Percentiles rank a stretch among this genome's conserved stretches.
Conservation (phyloP, 2,329 filamentous ascomycete species). For the Knoxdaviesia capensis region DNA sequence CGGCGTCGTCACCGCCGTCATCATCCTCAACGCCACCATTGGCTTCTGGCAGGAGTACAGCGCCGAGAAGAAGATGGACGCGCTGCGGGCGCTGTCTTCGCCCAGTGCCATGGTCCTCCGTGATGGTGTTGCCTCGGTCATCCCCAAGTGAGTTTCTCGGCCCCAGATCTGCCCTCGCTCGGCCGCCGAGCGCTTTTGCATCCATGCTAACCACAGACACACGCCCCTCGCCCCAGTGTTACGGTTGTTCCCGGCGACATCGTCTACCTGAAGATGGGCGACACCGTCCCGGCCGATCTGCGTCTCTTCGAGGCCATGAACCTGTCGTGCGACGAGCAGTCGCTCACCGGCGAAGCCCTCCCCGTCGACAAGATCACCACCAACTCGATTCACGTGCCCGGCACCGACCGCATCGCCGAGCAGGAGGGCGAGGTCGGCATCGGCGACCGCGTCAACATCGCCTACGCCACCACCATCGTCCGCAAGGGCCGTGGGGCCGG, state of each 20-base stretch:
- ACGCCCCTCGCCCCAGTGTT: slow-evolving; percentile 16
- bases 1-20: slow-evolving; percentile 45
- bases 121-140: slow-evolving; percentile 34
- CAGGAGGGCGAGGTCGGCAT: slow-evolving; percentile 35
- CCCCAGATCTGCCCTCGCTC: neutral
- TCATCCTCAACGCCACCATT: slow-evolving; percentile 48
- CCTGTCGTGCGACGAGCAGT: slow-evolving; percentile 57
- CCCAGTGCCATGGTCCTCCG: slow-evolving; percentile 42
- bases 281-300: slow-evolving; percentile 55
- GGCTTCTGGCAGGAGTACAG: slow-evolving; percentile 46
- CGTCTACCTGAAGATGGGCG: slow-evolving; percentile 45
- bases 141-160: slow-evolving; percentile 28
- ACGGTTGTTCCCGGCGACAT: slow-evolving; percentile 56
- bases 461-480: slow-evolving; percentile 54
- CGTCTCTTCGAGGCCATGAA: slow-evolving; percentile 57
- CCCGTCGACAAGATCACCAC: slow-evolving; percentile 47
- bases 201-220: slow-evolving; percentile 5
- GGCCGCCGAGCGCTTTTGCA: neutral
- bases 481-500: slow-evolving; percentile 54
- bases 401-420: slow-evolving; percentile 22
- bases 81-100: slow-evolving; percentile 37
- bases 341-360: slow-evolving; percentile 57
- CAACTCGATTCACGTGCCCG: slow-evolving; percentile 21
- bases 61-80: slow-evolving; percentile 47
- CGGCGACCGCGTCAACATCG: slow-evolving; percentile 55